These are phyloP conservation scores for Phoma sp. DNA, from an alignment of 2,329 filamentous ascomycete species.

Conservation along the genomic window DNA sequence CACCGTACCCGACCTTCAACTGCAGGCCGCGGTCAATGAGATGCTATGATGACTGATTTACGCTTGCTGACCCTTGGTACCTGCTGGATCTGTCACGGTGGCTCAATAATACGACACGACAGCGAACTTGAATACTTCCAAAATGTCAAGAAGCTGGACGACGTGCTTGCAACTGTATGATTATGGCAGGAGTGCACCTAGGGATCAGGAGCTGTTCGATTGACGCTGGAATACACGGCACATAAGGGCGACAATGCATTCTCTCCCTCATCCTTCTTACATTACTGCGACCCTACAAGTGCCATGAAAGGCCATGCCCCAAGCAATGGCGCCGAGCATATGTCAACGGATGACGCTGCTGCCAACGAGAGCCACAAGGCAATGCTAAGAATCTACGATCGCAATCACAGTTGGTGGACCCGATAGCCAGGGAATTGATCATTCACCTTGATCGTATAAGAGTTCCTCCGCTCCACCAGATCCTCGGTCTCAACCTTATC, in stretches of 20 bases:
- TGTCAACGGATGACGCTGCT: background rate
- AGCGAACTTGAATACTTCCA: too few relatives aligned
- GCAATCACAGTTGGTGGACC: background rate
- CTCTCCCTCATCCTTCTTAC: background rate
- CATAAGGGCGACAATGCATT: too few relatives aligned
- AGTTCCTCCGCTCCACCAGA: background rate
- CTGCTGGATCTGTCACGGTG: background rate
- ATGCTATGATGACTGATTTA: background rate
- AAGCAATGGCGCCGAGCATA: conserved; percentile 11
- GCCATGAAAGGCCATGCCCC: background rate
- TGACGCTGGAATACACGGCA: too few relatives aligned
- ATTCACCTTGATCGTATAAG: background rate
- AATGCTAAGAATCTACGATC: background rate
- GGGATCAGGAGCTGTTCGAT: too few relatives aligned
- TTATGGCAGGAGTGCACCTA: too few relatives aligned
- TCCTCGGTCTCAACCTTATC: background rate
- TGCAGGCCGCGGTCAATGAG: background rate
- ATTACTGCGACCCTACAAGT: background rate
- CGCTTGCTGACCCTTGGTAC: background rate
- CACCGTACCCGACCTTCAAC: background rate
- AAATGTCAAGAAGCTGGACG: too few relatives aligned
- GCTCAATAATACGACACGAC: background rate
- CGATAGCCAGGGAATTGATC: background rate
- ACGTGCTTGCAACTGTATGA: too few relatives aligned
- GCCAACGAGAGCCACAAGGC: background rate